Percentiles rank a stretch among this genome's conserved stretches.
Conservation (phyloP, 805 yeast genomes). For the Hanseniaspora nectarophila region DNA sequence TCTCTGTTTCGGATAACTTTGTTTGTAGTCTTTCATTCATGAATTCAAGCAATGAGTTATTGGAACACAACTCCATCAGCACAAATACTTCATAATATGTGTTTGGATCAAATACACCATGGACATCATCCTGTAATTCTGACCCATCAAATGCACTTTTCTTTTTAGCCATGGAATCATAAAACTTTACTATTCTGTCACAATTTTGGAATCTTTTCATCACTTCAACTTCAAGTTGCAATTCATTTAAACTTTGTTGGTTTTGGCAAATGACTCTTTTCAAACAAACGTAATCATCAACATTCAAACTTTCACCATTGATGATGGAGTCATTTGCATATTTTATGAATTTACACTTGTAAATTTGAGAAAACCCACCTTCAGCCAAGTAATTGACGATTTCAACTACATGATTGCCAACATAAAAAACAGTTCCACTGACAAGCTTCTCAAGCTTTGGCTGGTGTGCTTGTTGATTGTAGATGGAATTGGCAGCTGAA, state of each 20-base stretch:
- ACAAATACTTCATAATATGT: conserved; percentile 71
- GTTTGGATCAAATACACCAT: background rate
- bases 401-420: conserved; percentile 49
- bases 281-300: conserved; percentile 47
- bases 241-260: conserved; percentile 50
- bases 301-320: conserved; percentile 28
- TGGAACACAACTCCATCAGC: conserved; percentile 87
- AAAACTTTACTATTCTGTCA: conserved; percentile 52
- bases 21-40: conserved; percentile 79
- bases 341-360: conserved; percentile 43
- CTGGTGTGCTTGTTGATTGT: conserved; percentile 6
- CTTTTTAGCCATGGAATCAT: conserved; percentile 66
- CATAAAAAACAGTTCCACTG: conserved; percentile 46
- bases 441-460: conserved; percentile 17
- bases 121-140: conserved; percentile 23
- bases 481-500: background rate
- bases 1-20: conserved; percentile 64
- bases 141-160: conserved; percentile 19
- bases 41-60: conserved; percentile 72
- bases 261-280: conserved; percentile 65
- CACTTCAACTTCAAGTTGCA: conserved; percentile 67
- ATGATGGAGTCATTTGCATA: conserved; percentile 21
- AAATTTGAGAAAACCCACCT: conserved; percentile 76
- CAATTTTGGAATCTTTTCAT: conserved; percentile 52
- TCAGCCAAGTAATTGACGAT: conserved; percentile 49